Conservation (phyloP, 768 basidiomycete species). For the Lactarius vividus region DNA sequence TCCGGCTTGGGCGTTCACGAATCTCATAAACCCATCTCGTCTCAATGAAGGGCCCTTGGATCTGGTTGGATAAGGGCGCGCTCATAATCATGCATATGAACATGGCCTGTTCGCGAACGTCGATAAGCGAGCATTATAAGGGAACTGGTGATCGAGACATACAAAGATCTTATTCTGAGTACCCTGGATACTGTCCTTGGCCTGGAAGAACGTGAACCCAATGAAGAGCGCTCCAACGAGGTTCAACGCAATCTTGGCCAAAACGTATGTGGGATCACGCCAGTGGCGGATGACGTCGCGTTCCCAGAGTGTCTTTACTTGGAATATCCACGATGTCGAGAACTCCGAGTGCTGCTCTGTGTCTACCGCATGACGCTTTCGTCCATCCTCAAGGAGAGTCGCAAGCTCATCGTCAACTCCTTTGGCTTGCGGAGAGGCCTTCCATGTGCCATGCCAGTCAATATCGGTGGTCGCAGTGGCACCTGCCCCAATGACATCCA, state of each 20-base stretch:
- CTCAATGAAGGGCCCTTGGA: slow-evolving; percentile 42
- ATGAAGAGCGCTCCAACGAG: slow-evolving; percentile 37
- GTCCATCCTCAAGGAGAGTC: slow-evolving; percentile 40
- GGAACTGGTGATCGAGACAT: slow-evolving; percentile 2
- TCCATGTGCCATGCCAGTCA: slow-evolving; percentile 89
- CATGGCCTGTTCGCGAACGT: slow-evolving; percentile 30
- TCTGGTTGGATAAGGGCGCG: slow-evolving; percentile 41
- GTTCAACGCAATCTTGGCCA: slow-evolving; percentile 41
- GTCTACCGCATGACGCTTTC: slow-evolving; percentile 30
- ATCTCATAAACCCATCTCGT: slow-evolving; percentile 41
- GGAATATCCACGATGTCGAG: slow-evolving; percentile 40
- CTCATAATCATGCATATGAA: slow-evolving; percentile 37
- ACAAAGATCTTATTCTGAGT: slow-evolving; percentile 46
- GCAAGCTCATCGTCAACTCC: slow-evolving; percentile 36
- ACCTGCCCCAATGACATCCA: slow-evolving; percentile 87
- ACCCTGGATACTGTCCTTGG: slow-evolving; percentile 39
- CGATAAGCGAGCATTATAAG: neutral
- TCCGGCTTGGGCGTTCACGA: slow-evolving; percentile 42
- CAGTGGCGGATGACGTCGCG: slow-evolving; percentile 38
- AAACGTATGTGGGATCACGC: slow-evolving; percentile 42
- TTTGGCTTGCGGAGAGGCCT: slow-evolving; percentile 59
- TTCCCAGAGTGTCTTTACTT: slow-evolving; percentile 34
- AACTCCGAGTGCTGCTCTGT: slow-evolving; percentile 34
- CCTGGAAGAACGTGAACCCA: slow-evolving; percentile 45
- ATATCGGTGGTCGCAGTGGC: slow-evolving; percentile 65